These are phyloP conservation scores for Noccaea bulbosa DNA, from an alignment of 345 rosid genomes.

Conservation along the genomic window DNA sequence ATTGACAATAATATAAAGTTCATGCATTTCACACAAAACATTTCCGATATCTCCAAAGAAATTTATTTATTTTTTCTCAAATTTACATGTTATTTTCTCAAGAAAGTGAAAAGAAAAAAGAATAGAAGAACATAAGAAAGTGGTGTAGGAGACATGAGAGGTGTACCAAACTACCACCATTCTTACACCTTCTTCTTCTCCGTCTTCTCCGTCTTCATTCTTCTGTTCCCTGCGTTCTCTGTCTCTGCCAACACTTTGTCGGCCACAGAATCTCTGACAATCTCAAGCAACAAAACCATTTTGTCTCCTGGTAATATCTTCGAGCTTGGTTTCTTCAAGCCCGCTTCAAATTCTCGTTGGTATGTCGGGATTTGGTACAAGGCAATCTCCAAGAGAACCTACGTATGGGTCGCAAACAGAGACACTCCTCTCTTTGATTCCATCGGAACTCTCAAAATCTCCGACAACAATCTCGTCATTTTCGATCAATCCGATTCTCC, in stretches of 20 bases:
- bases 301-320: conserved; percentile 57
- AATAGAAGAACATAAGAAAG: conserved; percentile 1
- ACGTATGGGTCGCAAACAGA: conserved; percentile 95
- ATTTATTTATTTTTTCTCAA: not conserved
- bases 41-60: conserved; percentile 20
- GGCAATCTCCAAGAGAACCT: conserved; percentile 52
- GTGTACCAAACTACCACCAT: conserved; percentile 31
- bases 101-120: not conserved
- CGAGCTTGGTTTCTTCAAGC: conserved; percentile 78
- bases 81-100: not conserved
- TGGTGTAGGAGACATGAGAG: conserved; percentile 41
- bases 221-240: conserved; percentile 46
- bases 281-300: conserved; percentile 55
- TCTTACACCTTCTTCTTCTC: conserved; percentile 34
- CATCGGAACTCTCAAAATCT: conserved; percentile 53
- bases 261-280: conserved; percentile 45
- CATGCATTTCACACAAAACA: conserved; percentile 24
- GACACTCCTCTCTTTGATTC: conserved; percentile 63
- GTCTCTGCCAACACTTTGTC: conserved; percentile 55
- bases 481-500: conserved; percentile 31
- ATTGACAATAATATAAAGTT: conserved; percentile 3
- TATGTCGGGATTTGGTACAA: conserved; percentile 89
- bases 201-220: conserved; percentile 32
- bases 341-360: conserved; percentile 46
- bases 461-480: conserved; percentile 48